These are phyloP conservation scores for Suillus brevipes DNA, from an alignment of 768 basidiomycete genomes.

Conservation along the genomic window DNA sequence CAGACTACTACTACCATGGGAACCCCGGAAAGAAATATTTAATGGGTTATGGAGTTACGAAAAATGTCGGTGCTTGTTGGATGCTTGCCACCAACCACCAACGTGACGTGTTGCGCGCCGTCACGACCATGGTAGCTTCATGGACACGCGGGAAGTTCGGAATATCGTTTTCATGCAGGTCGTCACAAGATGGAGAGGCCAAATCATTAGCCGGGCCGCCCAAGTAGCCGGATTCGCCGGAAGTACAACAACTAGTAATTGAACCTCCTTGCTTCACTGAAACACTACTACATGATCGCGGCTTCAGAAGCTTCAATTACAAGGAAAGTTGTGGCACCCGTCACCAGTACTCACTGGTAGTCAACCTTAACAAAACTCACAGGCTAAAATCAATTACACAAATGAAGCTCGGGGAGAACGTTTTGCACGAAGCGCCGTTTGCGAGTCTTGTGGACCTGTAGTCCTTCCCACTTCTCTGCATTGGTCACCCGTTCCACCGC, in stretches of 20 bases:
- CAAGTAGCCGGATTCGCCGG: neutral
- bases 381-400: neutral
- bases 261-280: too few species aligned
- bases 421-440: constrained; percentile 3
- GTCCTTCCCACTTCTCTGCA: neutral
- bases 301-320: neutral
- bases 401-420: constrained; percentile 1
- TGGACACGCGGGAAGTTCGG: constrained; percentile 22
- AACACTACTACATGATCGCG: neutral
- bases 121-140: neutral
- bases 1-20: too few species aligned
- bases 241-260: neutral
- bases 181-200: neutral
- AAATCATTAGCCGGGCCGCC: neutral
- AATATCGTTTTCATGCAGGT: constrained; percentile 39
- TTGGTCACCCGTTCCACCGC: neutral
- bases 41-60: constrained; percentile 16
- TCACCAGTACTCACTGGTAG: neutral
- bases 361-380: neutral
- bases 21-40: too few species aligned
- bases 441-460: neutral
- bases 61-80: constrained; percentile 66
- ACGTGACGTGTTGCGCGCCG: constrained; percentile 49
- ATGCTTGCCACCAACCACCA: constrained; percentile 49
- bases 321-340: neutral